These are phyloP conservation scores for Juncus inflexus DNA, from an alignment of 176 grass and related monocot species.

Conservation along the genomic window DNA sequence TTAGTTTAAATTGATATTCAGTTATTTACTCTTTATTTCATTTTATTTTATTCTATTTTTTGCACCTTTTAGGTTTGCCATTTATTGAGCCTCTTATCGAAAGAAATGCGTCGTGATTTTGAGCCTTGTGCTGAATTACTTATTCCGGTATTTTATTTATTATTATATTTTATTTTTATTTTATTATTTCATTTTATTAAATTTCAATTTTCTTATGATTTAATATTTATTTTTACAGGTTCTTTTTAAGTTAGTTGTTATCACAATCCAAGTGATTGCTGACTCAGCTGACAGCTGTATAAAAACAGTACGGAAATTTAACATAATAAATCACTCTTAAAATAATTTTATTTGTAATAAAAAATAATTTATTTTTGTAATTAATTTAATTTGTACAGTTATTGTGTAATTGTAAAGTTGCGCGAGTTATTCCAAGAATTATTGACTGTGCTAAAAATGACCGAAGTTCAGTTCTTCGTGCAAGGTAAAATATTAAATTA, in stretches of 20 bases:
- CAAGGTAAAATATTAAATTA: slow-evolving; percentile 21
- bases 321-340: slow-evolving; percentile 5
- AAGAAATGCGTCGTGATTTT: slow-evolving; percentile 62
- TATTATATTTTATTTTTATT: too few species aligned
- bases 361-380: slow-evolving; percentile 8
- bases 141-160: slow-evolving; percentile 56
- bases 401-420: slow-evolving; percentile 69
- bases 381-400: slow-evolving; percentile 35
- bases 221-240: slow-evolving; percentile 39
- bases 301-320: slow-evolving; percentile 59
- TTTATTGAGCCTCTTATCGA: slow-evolving; percentile 67
- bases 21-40: neutral
- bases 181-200: neutral
- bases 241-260: slow-evolving; percentile 85
- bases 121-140: slow-evolving; percentile 76
- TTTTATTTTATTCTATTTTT: neutral
- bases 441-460: slow-evolving; percentile 30
- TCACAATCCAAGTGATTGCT: slow-evolving; percentile 84
- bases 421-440: slow-evolving; percentile 22
- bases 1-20: too few species aligned
- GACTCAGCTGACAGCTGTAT: slow-evolving; percentile 84
- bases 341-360: slow-evolving; percentile 20
- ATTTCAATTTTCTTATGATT: slow-evolving; percentile 7
- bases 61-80: slow-evolving; percentile 61
- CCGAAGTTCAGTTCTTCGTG: slow-evolving; percentile 18